Conservation (phyloP, 2,329 filamentous ascomycete genomes). For the Lachnellula arida region DNA sequence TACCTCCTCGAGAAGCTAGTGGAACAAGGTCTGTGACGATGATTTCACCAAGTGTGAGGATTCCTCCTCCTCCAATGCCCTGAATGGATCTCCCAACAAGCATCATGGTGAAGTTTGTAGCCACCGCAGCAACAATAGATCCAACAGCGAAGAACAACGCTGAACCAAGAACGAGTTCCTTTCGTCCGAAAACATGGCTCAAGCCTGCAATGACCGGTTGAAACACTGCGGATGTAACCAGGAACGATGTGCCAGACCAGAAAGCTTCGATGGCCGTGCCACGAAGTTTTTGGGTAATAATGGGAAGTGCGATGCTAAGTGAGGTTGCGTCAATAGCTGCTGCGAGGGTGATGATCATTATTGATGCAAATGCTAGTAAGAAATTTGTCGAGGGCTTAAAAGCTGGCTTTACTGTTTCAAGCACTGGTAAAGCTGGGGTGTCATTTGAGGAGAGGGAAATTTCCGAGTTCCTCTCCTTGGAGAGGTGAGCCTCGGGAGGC, state of each 20-base stretch:
- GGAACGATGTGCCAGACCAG: conserved; percentile 67
- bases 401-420: conserved; percentile 8
- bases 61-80: conserved; percentile 48
- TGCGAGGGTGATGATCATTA: conserved; percentile 50
- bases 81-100: conserved; percentile 41
- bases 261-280: conserved; percentile 59
- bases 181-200: conserved; percentile 39
- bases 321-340: conserved; percentile 63
- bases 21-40: conserved; percentile 44
- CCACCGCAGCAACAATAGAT: conserved; percentile 34
- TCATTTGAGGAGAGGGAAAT: neutral
- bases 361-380: conserved; percentile 24
- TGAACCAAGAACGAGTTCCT: conserved; percentile 26
- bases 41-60: conserved; percentile 43
- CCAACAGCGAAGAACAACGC: conserved; percentile 36
- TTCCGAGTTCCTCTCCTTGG: conserved; percentile 3
- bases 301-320: conserved; percentile 56
- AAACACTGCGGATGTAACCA: conserved; percentile 60
- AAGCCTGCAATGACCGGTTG: conserved; percentile 44
- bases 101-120: conserved; percentile 35
- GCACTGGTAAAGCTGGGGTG: conserved; percentile 6
- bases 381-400: conserved; percentile 26
- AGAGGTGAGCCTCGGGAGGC: neutral
- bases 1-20: conserved; percentile 37
- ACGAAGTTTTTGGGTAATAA: conserved; percentile 46